Evolutionary conservation across 352 stramenopile species (phyloP), one percentile per base, ranked within the genome.

Genomic region (Phytopythium helicoides): DNA sequence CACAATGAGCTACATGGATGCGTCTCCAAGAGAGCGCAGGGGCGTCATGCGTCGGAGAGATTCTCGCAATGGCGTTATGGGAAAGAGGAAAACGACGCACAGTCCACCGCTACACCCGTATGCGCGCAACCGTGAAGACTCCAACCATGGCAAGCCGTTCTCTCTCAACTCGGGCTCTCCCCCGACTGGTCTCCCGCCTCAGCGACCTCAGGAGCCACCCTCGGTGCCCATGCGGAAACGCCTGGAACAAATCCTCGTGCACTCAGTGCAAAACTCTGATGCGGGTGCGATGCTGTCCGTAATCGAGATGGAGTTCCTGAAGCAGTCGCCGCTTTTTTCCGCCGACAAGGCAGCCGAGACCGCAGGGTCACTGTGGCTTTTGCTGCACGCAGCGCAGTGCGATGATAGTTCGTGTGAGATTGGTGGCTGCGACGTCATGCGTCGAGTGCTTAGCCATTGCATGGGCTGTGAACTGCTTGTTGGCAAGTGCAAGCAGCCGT

Each of bases 281-380:
- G 67, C 67, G 36, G 67, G 64, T 23, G 71, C 67, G 33, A 73
- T 67, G 14, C 41, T 88, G 22, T 75, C 68, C 15, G 68, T 68
- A 11, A 59, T 64, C 15, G 78, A 89, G 44, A 57, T 66, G 28
- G 62, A 68, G 39, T 83, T 79, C 52, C 47, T 89, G n/a, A 68
- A 76, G 39, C 36, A 70, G 25, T 85, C 77, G 39, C 64, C 77
- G 28, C 56, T 89, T 41, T 87, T 91, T 60, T 60, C 64, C 3
- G 42, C 64, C 4, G 57, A 65, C 0, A 87, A 85, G 49, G 73
- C 71, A 6, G 54, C 64, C 1, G 76, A 88, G 54, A 88, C 78
- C 1, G 81, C 76, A 0, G 81, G 81, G 1, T 91, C 81, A 6
- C 52, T 91, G 25, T 91, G 81, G 81, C 54, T 91, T 23, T 60